These are phyloP conservation scores for Pestalotiopsis sp. DNA, from an alignment of 2,329 filamentous ascomycete genomes.

Conservation along the genomic window DNA sequence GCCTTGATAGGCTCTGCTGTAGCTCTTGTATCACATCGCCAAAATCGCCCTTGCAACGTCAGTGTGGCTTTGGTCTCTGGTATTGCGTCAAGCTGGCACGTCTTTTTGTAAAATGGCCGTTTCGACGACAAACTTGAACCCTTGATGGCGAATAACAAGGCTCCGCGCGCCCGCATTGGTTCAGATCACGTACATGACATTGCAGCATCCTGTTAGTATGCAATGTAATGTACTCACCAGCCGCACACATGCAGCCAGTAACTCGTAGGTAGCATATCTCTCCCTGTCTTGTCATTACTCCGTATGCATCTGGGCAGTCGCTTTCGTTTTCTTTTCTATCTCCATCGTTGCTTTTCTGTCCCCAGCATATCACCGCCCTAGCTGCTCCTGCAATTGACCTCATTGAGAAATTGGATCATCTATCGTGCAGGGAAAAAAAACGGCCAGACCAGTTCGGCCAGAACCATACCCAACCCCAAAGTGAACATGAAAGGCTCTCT, in stretches of 20 bases:
- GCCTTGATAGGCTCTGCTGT: slow-evolving; percentile 7
- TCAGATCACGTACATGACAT: neutral
- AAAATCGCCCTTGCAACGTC: neutral
- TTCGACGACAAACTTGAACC: neutral
- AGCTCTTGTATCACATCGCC: neutral
- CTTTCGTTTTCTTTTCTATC: neutral
- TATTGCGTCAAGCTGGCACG: neutral
- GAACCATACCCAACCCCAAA: neutral
- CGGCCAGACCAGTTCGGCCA: neutral
- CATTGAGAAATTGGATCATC: neutral
- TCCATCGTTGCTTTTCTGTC: neutral
- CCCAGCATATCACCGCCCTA: neutral
- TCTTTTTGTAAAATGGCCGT: neutral
- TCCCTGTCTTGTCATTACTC: neutral
- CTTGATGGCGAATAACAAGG: neutral
- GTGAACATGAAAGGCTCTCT: neutral
- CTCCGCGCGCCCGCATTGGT: neutral
- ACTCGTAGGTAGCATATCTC: neutral
- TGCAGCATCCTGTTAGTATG: neutral
- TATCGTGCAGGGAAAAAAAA: neutral
- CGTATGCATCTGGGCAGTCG: too few species aligned
- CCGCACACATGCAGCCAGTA: neutral
- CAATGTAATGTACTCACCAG: neutral
- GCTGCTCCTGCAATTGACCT: neutral
- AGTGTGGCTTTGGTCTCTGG: neutral